Evolutionary conservation across 2,329 filamentous ascomycete genomes (phyloP).

Genomic region (Colletotrichum kahawae): DNA sequence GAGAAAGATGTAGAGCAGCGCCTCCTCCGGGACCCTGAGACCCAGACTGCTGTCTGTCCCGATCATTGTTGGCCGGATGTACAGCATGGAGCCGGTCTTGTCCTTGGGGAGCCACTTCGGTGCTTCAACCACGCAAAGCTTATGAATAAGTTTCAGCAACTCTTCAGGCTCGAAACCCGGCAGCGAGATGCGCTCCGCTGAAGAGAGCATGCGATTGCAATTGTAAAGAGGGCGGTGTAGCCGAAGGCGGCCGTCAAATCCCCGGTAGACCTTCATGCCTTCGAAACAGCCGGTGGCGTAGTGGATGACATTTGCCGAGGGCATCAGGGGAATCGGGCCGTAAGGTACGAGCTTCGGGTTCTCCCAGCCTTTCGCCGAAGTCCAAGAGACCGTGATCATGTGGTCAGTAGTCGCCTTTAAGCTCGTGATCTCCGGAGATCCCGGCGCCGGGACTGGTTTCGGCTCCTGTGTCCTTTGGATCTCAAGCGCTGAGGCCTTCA

Average conservation of each 20-base stretch:
- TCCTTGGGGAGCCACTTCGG: not conserved
- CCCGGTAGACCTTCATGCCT: conserved; percentile 73
- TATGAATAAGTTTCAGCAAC: conserved; percentile 45
- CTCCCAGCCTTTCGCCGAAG: conserved; percentile 63
- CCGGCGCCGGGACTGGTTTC: not conserved
- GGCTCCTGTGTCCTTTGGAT: not conserved
- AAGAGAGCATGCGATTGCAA: conserved; percentile 56
- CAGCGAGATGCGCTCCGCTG: conserved; percentile 63
- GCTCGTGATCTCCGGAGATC: not conserved
- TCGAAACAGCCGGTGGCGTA: conserved; percentile 83
- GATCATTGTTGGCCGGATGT: not conserved
- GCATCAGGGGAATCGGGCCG: conserved; percentile 69
- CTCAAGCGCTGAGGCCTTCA: not conserved
- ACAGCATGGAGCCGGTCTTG: not conserved
- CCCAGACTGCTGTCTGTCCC: not conserved
- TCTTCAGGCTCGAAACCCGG: conserved; percentile 68
- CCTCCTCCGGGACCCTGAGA: not conserved
- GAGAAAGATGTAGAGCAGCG: not conserved
- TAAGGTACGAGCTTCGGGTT: conserved; percentile 69
- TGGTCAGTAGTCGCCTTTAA: conserved; percentile 53
- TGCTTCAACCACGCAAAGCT: not conserved
- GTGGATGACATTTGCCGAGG: conserved; percentile 72
- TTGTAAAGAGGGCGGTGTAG: conserved; percentile 71
- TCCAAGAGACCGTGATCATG: conserved; percentile 72
- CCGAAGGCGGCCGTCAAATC: conserved; percentile 66